Evolutionary conservation across 2,329 filamentous ascomycete species (phyloP).

Genomic region (Colletotrichum sublineola): DNA sequence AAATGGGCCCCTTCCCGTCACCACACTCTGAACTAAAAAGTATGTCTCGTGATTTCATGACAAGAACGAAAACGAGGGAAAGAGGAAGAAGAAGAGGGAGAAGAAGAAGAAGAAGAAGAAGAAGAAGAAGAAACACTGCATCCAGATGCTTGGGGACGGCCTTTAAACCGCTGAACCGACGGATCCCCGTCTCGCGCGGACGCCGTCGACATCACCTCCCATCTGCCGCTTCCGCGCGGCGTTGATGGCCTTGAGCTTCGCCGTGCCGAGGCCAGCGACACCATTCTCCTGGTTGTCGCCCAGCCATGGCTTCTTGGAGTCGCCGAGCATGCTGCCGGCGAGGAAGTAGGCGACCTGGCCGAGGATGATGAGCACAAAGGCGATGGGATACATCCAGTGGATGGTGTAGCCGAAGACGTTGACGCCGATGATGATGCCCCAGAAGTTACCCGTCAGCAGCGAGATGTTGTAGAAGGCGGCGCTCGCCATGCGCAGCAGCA

Average conservation of each 20-base stretch:
- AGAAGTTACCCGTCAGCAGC: slow-evolving; percentile 94
- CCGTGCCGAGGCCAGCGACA: slow-evolving; percentile 84
- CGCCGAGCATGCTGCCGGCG: slow-evolving; percentile 83
- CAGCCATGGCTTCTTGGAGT: slow-evolving; percentile 95
- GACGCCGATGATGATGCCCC: slow-evolving; percentile 94
- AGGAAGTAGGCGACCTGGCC: slow-evolving; percentile 91
- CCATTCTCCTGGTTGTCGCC: slow-evolving; percentile 87
- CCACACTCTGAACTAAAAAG: neutral
- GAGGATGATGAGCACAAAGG: slow-evolving; percentile 91
- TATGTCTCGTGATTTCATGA: neutral
- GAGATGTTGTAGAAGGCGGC: slow-evolving; percentile 98
- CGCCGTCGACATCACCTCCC: slow-evolving; percentile 10
- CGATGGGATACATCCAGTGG: slow-evolving; percentile 94
- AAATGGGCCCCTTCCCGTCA: neutral
- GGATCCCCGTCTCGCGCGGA: neutral
- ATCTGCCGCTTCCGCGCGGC: slow-evolving; percentile 60
- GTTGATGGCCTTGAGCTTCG: slow-evolving; percentile 80
- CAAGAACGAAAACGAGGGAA: neutral
- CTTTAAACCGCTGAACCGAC: neutral
- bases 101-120: neutral
- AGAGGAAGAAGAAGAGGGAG: neutral
- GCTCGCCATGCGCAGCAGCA: slow-evolving; percentile 89
- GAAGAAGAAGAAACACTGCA: neutral
- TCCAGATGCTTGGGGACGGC: neutral
- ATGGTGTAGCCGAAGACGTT: slow-evolving; percentile 84